phyloP scores from a whole-genome alignment of 169 alveolate species.

The Plasmodium adleri region DNA sequence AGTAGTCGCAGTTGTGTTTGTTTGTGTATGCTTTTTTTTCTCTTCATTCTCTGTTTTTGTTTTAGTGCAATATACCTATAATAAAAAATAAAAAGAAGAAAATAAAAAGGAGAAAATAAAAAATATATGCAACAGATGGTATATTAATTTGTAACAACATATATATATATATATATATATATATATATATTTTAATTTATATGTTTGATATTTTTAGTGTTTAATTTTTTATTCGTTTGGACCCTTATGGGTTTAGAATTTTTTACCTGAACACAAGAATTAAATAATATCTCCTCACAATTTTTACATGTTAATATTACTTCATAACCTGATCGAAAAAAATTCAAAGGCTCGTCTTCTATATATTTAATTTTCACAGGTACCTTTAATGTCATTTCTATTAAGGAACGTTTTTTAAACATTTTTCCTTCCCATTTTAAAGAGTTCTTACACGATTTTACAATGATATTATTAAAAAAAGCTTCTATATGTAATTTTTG shows the following conservation, averaged over 20 bases:
- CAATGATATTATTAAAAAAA: slow-evolving; percentile 67
- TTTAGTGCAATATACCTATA: slow-evolving; percentile 67
- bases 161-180: no score
- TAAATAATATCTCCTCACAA: slow-evolving; percentile 45
- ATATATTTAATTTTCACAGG: slow-evolving; percentile 73
- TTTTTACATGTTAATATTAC: slow-evolving; percentile 45
- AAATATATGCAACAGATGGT: no score
- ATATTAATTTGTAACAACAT: no score
- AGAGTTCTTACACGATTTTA: slow-evolving; percentile 52
- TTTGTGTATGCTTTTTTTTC: not conserved
- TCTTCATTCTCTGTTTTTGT: not conserved
- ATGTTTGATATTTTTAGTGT: no score
- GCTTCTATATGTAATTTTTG: slow-evolving; percentile 74
- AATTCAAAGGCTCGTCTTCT: slow-evolving; percentile 29
- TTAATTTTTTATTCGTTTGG: not conserved
- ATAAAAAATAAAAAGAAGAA: not conserved
- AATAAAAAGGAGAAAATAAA: no score
- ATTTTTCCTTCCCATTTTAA: slow-evolving; percentile 71
- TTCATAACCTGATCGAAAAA: slow-evolving; percentile 73
- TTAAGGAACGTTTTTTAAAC: slow-evolving; percentile 35
- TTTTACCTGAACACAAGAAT: slow-evolving; percentile 73
- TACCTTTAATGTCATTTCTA: slow-evolving; percentile 65
- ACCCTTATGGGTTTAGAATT: not conserved
- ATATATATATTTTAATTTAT: no score
- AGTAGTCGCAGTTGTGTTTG: not conserved